phyloP scores from a whole-genome alignment of 2,329 filamentous ascomycete genomes.

The Karstenula rhodostoma region DNA sequence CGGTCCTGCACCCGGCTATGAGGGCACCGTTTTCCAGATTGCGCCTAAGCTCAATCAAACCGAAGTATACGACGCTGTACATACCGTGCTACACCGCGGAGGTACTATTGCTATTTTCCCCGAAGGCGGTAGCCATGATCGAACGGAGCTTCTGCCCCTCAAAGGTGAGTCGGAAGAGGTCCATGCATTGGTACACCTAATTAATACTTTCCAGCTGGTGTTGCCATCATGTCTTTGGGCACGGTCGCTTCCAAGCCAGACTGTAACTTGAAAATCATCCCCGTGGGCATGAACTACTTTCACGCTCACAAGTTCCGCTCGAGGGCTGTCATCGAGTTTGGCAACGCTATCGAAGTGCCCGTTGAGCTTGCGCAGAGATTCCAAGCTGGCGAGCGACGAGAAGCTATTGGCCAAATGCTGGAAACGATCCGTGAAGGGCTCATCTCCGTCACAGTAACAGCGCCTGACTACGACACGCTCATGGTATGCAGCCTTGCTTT shows the following conservation, averaged over 20 bases:
- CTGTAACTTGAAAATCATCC: conserved; percentile 92
- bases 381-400: conserved; percentile 73
- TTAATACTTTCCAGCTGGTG: conserved; percentile 69
- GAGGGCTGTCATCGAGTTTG: conserved; percentile 94
- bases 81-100: conserved; percentile 79
- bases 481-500: conserved; percentile 64
- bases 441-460: conserved; percentile 87
- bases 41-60: conserved; percentile 95
- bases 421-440: conserved; percentile 87
- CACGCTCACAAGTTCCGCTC: conserved; percentile 98
- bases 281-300: conserved; percentile 99
- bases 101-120: conserved; percentile 97
- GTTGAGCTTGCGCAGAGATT: conserved; percentile 85
- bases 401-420: conserved; percentile 84
- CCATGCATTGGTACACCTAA: neutral
- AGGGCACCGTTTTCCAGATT: conserved; percentile 84
- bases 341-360: conserved; percentile 85
- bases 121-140: conserved; percentile 94
- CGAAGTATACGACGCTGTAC: conserved; percentile 92
- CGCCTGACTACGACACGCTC: conserved; percentile 93
- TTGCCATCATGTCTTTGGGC: conserved; percentile 97
- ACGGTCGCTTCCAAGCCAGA: conserved; percentile 84
- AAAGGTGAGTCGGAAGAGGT: conserved; percentile 58
- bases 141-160: conserved; percentile 86
- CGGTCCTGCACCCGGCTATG: conserved; percentile 64